These are phyloP conservation scores for Penicillium pulvis DNA, from an alignment of 495 filamentous ascomycete genomes.

Conservation along the genomic window DNA sequence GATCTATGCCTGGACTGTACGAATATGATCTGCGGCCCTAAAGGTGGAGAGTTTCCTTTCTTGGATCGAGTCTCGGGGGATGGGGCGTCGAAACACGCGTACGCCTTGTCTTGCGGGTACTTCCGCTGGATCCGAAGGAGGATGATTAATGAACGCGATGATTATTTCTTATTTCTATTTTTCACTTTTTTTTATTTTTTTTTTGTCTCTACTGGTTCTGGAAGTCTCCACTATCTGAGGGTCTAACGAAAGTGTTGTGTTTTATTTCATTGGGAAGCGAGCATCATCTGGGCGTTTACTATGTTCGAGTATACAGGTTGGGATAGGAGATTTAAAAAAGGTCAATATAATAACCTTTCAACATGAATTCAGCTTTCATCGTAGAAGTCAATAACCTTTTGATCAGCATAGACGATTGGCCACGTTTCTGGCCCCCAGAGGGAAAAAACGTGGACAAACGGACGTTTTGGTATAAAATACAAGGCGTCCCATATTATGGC, in stretches of 20 bases:
- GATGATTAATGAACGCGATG: not conserved
- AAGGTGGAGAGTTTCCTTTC: not conserved
- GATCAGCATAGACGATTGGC: conserved; percentile 2
- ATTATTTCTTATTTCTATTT: too few relatives aligned
- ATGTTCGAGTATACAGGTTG: not conserved
- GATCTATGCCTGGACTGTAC: conserved; percentile 28
- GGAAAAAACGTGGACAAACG: not conserved
- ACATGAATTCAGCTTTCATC: not conserved
- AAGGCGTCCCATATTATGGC: not conserved
- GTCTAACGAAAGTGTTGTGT: not conserved
- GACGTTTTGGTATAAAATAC: not conserved
- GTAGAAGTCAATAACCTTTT: not conserved
- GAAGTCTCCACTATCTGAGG: not conserved
- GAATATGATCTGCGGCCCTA: conserved; percentile 28
- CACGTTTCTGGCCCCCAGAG: conserved; percentile 6
- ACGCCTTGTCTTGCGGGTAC: not conserved
- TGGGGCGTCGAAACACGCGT: not conserved
- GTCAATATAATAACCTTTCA: not conserved
- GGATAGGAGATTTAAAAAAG: not conserved
- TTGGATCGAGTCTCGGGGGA: not conserved
- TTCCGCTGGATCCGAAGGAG: not conserved
- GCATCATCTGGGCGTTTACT: conserved; percentile 4
- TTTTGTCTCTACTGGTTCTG: not conserved
- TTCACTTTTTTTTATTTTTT: not conserved
- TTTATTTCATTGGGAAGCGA: conserved; percentile 7